Percentiles rank a stretch among this genome's conserved stretches.
Conservation (phyloP, 139 green algal genomes). For the Tetraselmis striata region DNA sequence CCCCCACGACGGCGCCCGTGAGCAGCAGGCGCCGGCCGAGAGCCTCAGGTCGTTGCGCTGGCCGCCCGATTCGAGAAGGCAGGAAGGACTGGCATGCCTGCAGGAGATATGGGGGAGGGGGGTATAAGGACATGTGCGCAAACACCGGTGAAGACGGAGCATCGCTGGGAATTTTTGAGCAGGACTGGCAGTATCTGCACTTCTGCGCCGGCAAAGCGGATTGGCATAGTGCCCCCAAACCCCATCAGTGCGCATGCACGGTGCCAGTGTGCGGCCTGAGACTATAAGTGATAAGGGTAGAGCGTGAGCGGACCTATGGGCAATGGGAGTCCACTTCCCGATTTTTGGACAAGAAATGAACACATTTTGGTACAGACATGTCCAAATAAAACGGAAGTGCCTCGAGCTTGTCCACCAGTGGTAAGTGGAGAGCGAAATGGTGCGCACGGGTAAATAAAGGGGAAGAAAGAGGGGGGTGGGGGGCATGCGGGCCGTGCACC, state of each 20-base stretch:
- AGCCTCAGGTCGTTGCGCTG: not conserved
- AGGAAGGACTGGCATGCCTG: conserved; percentile 32
- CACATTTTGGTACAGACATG: not conserved
- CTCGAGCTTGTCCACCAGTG: not conserved
- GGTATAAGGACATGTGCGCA: not conserved
- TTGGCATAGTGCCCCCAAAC: no score
- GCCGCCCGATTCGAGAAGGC: conserved; percentile 6
- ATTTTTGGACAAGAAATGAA: not conserved
- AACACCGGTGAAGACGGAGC: not conserved
- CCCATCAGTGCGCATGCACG: not conserved
- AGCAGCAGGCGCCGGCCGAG: conserved; percentile 14
- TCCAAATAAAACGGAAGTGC: not conserved
- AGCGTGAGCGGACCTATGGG: no score
- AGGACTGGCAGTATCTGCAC: not conserved
- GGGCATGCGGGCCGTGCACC: not conserved
- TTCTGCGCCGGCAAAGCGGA: no score
- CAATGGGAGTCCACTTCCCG: not conserved
- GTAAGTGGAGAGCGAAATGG: not conserved
- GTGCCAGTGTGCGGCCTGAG: not conserved
- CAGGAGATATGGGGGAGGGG: no score
- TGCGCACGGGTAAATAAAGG: not conserved
- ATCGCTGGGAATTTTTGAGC: not conserved
- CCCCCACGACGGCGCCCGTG: conserved; percentile 12
- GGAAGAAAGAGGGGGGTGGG: not conserved
- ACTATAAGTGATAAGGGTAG: not conserved